Percentiles rank a stretch among this genome's conserved stretches.
Conservation (phyloP, 169 alveolate species). For the Plasmodium knowlesi region DNA sequence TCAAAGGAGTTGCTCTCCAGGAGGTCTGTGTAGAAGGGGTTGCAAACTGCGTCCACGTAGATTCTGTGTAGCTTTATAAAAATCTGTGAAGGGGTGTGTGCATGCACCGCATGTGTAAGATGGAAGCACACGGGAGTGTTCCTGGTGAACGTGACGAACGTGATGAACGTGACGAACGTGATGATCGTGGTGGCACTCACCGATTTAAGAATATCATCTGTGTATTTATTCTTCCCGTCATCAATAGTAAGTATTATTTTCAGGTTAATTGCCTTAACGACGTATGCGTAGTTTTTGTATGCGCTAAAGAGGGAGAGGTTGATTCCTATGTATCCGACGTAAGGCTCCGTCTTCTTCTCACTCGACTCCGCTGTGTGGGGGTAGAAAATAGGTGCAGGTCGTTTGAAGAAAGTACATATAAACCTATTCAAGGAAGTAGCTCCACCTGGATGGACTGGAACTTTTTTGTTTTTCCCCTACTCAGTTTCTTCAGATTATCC, state of each 20-base stretch:
- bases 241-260: constrained; percentile 53
- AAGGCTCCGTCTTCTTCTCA: constrained; percentile 49
- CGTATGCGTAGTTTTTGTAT: constrained; percentile 56
- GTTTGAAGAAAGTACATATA: not conserved
- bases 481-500: constrained; percentile 30
- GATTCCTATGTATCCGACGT: constrained; percentile 55
- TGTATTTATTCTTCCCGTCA: constrained; percentile 43
- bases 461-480: constrained; percentile 10
- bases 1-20: constrained; percentile 21
- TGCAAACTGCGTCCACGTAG: constrained; percentile 65
- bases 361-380: constrained; percentile 14
- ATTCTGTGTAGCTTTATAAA: constrained; percentile 37
- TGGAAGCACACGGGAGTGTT: too few relatives aligned
- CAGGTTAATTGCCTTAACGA: constrained; percentile 16
- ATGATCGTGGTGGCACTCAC: not conserved
- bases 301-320: constrained; percentile 71
- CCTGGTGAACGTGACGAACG: too few relatives aligned
- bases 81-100: not conserved
- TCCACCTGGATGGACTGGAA: not conserved
- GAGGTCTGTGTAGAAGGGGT: constrained; percentile 39
- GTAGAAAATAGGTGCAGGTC: not conserved
- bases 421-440: not conserved
- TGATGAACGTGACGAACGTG: not conserved
- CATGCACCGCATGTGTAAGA: not conserved
- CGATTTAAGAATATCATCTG: constrained; percentile 32